Percentiles rank a stretch among this genome's conserved stretches.
Evolutionary conservation across 2,329 filamentous ascomycete species (phyloP).

Genomic region (Colletotrichum scovillei): DNA sequence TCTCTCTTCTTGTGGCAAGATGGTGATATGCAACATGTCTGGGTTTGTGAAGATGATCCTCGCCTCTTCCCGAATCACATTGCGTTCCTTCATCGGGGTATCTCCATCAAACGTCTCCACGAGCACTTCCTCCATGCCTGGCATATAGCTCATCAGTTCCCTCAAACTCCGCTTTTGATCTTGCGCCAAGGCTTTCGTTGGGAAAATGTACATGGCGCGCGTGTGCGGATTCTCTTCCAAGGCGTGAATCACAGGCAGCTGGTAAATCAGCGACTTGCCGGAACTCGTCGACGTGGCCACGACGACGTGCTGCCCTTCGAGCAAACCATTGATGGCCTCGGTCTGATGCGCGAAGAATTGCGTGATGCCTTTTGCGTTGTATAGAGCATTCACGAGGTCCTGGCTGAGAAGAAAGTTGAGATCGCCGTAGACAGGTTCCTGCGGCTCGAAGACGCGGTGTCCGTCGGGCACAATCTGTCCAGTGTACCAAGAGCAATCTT

Average conservation of each 20-base stretch:
- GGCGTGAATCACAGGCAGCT: constrained; percentile 89
- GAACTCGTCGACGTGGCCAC: constrained; percentile 96
- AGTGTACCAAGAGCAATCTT: constrained; percentile 86
- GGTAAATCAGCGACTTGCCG: constrained; percentile 98
- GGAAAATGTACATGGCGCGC: constrained; percentile 97
- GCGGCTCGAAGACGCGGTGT: constrained; percentile 89
- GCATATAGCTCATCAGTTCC: constrained; percentile 85
- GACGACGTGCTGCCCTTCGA: constrained; percentile 87
- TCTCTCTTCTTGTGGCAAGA: constrained; percentile 88
- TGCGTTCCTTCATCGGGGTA: constrained; percentile 83
- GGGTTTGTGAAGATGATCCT: constrained; percentile 97
- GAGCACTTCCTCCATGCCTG: constrained; percentile 77
- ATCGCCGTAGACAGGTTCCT: constrained; percentile 84
- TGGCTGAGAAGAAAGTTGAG: constrained; percentile 90
- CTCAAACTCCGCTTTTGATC: constrained; percentile 91
- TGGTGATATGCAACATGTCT: constrained; percentile 96
- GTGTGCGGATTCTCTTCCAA: constrained; percentile 82
- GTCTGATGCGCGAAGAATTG: constrained; percentile 92
- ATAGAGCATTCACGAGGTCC: constrained; percentile 92
- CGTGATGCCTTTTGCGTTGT: constrained; percentile 89
- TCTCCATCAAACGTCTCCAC: constrained; percentile 98
- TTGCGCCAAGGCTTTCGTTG: constrained; percentile 95
- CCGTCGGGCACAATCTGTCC: constrained; percentile 94
- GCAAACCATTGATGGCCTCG: constrained; percentile 89
- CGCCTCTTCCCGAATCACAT: constrained; percentile 85